Percentiles rank a stretch among this genome's conserved stretches.
These are phyloP conservation scores for Talaromyces nanjingensis DNA, from an alignment of 495 filamentous ascomycete genomes.

Conservation along the genomic window DNA sequence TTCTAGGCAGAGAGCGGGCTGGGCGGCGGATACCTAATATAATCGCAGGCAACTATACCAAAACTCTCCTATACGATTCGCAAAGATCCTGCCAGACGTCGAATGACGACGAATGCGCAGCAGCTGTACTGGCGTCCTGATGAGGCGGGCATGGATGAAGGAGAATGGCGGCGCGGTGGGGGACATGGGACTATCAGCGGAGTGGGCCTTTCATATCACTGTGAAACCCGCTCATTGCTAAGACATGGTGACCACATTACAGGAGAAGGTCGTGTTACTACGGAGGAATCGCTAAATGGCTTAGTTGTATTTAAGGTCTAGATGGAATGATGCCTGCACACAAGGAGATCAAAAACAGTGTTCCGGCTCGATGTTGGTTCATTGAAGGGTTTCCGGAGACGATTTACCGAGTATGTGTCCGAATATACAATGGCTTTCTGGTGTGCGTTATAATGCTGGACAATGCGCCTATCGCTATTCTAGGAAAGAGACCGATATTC, in stretches of 20 bases:
- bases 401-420: neutral
- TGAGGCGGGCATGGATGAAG: constrained; percentile 8
- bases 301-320: neutral
- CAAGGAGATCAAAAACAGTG: neutral
- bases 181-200: constrained; percentile 7
- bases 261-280: neutral
- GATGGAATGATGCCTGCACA: too few species aligned
- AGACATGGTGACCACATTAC: neutral
- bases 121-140: constrained; percentile 5
- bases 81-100: constrained; percentile 4
- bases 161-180: constrained; percentile 8
- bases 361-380: neutral
- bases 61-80: neutral
- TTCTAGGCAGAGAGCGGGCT: neutral
- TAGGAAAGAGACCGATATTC: too few species aligned
- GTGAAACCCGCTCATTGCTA: neutral
- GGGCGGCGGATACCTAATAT: neutral
- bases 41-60: constrained; percentile 2
- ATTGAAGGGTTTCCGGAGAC: neutral
- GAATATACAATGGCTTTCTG: too few species aligned
- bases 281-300: neutral
- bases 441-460: too few species aligned
- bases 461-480: too few species aligned
- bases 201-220: constrained; percentile 2
- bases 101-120: constrained; percentile 5